Evolutionary conservation across 441 rosid species (phyloP), one percentile per base, ranked within the genome.

Genomic region (Eutrema salsugineum): DNA sequence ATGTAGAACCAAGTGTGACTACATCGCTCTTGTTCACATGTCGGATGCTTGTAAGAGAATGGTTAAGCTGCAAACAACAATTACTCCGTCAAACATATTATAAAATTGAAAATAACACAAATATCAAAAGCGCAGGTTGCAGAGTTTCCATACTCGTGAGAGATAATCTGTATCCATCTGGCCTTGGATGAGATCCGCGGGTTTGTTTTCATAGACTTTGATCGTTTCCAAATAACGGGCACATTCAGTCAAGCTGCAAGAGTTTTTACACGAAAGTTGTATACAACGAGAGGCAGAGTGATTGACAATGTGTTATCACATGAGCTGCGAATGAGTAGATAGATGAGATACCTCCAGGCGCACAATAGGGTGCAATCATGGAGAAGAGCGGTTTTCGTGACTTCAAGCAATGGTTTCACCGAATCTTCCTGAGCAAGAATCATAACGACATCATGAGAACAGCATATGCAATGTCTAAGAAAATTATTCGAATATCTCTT

Each of bases 201-300:
- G 93, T 77, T 95, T 95, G 83, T 92, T 91, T 78, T 95, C 98
- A 61, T 92, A 93, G 63, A 93, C 84, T 81, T 95, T 95, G 40
- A 95, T 88, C 3, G 99, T 93, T 85, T 95, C 99, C 87, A 95
- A 86, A 78, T 91, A 95, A 40, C 98, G 96, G 2, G 91, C 98
- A 75, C 99, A 95, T 86, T 95, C 98, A 64, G 92, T 94, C 86
- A 89, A 80, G 85, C 99, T 92, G 78, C 35, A 79, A 12, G 78
- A 75, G 35, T 68, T 17, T 46, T 63, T 53, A 15, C 58, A 28
- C 54, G 78, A 58, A 17, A 57, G 22, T 12, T 33, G 53, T 11
- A 3, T 15, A 57, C 59, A 66, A 58, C 11, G 58, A 72, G 58
- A 60, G 75, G 27, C 63, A 64, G 56, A 57, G 50, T 9, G 20